phyloP scores from a whole-genome alignment of 768 basidiomycete genomes.

The Zangia roseola region DNA sequence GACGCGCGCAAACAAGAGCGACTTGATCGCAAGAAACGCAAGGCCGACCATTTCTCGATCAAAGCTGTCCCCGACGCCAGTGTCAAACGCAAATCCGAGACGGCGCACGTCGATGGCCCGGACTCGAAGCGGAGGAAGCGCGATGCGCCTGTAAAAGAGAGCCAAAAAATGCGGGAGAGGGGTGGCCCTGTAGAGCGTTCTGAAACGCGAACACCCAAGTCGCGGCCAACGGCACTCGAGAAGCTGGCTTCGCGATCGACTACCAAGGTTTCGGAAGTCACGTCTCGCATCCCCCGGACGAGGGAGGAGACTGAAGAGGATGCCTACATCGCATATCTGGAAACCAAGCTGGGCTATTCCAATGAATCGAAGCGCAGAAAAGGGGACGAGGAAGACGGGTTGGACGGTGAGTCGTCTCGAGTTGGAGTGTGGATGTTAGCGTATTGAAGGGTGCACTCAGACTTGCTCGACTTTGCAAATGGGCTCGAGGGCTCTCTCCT shows the following conservation, averaged over 20 bases:
- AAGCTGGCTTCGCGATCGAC: constrained; percentile 28
- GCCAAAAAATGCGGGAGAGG: neutral
- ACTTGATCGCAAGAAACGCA: constrained; percentile 57
- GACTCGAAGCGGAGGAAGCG: constrained; percentile 46
- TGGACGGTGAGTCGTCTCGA: constrained; percentile 61
- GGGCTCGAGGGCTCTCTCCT: constrained; percentile 15
- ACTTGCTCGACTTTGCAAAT: constrained; percentile 54
- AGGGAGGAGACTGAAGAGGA: constrained; percentile 70
- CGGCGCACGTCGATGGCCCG: constrained; percentile 46
- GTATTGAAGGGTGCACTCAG: constrained; percentile 29
- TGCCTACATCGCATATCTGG: constrained; percentile 80
- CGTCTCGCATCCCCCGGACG: constrained; percentile 24
- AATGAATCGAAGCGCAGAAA: constrained; percentile 43
- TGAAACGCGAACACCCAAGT: constrained; percentile 2
- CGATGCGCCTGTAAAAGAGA: neutral
- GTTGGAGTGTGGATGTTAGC: neutral
- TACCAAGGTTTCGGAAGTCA: neutral
- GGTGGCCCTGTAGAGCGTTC: neutral
- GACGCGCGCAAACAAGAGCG: constrained; percentile 65
- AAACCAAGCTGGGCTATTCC: constrained; percentile 65
- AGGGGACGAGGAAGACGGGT: constrained; percentile 67
- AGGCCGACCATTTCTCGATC: constrained; percentile 55
- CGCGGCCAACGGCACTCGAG: constrained; percentile 32
- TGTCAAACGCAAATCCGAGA: constrained; percentile 42
- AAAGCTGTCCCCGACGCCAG: constrained; percentile 1